Percentiles rank a stretch among this genome's conserved stretches.
phyloP scores from a whole-genome alignment of 2,329 filamentous ascomycete genomes.

The Phyllachora maydis region DNA sequence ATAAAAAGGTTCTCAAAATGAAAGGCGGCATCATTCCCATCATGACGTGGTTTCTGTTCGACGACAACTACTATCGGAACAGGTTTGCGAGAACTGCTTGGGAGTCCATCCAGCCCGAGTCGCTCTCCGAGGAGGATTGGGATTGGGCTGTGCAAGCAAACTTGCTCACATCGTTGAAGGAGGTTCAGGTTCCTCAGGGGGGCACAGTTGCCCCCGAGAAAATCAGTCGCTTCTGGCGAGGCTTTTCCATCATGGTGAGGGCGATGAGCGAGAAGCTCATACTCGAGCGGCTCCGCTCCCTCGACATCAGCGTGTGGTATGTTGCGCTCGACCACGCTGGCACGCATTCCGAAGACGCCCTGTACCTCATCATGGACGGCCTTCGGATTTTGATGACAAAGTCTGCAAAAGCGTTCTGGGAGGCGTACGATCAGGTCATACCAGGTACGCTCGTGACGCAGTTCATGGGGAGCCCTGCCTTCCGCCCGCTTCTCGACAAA shows the following conservation, averaged over 20 bases:
- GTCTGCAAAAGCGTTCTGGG: slow-evolving; percentile 69
- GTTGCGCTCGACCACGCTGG: slow-evolving; percentile 29
- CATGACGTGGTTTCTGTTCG: slow-evolving; percentile 71
- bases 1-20: slow-evolving; percentile 59
- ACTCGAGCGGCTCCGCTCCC: slow-evolving; percentile 53
- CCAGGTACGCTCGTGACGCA: slow-evolving; percentile 68
- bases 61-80: slow-evolving; percentile 39
- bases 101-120: slow-evolving; percentile 37
- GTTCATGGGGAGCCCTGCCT: slow-evolving; percentile 52
- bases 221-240: slow-evolving; percentile 62
- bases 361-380: slow-evolving; percentile 49
- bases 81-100: slow-evolving; percentile 51
- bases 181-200: slow-evolving; percentile 32
- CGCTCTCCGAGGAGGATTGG: slow-evolving; percentile 53
- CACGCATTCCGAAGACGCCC: slow-evolving; percentile 30
- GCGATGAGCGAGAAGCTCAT: slow-evolving; percentile 56
- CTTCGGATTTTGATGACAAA: slow-evolving; percentile 54
- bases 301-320: slow-evolving; percentile 56
- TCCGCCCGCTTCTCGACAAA: slow-evolving; percentile 38
- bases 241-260: slow-evolving; percentile 51
- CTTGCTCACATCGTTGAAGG: slow-evolving; percentile 43
- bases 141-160: slow-evolving; percentile 70
- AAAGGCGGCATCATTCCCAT: slow-evolving; percentile 54
- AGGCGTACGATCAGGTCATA: slow-evolving; percentile 63
- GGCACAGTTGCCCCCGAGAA: slow-evolving; percentile 15